A percentile compares a stretch with the other conserved stretches of the same genome.
These are phyloP conservation scores for Penicillium sp. DNA, from an alignment of 2,329 filamentous ascomycete species.

Conservation along the genomic window DNA sequence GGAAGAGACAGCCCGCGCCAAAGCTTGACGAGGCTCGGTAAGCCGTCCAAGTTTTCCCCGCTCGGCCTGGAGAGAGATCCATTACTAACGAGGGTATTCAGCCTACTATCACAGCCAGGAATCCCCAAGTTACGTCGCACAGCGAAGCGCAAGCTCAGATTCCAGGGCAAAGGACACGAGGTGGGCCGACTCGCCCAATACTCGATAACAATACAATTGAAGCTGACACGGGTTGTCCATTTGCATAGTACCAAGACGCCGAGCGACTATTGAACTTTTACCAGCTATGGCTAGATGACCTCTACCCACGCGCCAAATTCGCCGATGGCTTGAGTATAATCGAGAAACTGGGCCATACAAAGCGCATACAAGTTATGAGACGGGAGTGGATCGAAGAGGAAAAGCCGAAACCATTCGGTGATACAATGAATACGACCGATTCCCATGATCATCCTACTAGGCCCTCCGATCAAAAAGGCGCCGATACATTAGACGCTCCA, in stretches of 20 bases:
- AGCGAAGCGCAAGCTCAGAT: slow-evolving; percentile 69
- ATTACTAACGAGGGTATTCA: slow-evolving; percentile 39
- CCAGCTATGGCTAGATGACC: slow-evolving; percentile 93
- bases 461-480: slow-evolving; percentile 8
- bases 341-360: slow-evolving; percentile 89
- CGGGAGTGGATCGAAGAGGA: slow-evolving; percentile 82
- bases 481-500: background rate
- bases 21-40: slow-evolving; percentile 85
- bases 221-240: slow-evolving; percentile 11
- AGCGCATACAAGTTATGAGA: slow-evolving; percentile 72
- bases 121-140: slow-evolving; percentile 79
- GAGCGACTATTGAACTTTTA: slow-evolving; percentile 84
- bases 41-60: slow-evolving; percentile 8
- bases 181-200: slow-evolving; percentile 47
- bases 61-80: background rate
- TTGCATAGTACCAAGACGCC: slow-evolving; percentile 75
- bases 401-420: slow-evolving; percentile 36
- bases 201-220: background rate
- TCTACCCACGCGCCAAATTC: slow-evolving; percentile 94
- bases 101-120: slow-evolving; percentile 79
- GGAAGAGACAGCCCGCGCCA: slow-evolving; percentile 73
- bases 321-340: slow-evolving; percentile 86
- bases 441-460: slow-evolving; percentile 6
- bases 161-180: slow-evolving; percentile 95
- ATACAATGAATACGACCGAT: slow-evolving; percentile 7